Conservation (phyloP, 1,284 basidiomycete species). For the Grifola frondosa region DNA sequence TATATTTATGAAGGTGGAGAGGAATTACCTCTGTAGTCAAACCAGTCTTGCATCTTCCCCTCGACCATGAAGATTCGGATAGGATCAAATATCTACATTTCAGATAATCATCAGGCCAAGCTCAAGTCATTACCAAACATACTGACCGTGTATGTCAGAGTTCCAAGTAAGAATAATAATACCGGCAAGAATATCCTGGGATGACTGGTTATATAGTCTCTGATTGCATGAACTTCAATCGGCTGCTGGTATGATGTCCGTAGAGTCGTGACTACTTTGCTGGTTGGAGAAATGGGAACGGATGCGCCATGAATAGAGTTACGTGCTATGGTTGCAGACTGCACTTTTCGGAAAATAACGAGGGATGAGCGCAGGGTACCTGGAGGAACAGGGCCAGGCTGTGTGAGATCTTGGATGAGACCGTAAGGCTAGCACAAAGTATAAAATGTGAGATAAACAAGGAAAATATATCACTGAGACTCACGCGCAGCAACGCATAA, state of each 20-base stretch:
- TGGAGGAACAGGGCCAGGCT: conserved; percentile 61
- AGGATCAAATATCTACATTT: conserved; percentile 82
- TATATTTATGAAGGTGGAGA: neutral
- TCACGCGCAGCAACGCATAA: conserved; percentile 69
- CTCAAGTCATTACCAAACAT: neutral
- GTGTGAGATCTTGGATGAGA: conserved; percentile 66
- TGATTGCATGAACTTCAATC: conserved; percentile 75
- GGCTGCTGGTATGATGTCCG: conserved; percentile 71
- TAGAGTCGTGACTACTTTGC: conserved; percentile 51
- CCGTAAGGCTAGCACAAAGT: conserved; percentile 70
- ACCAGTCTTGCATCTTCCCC: conserved; percentile 81
- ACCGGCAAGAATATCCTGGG: conserved; percentile 87
- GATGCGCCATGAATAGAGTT: conserved; percentile 82
- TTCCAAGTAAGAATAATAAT: conserved; percentile 84
- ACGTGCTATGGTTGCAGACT: conserved; percentile 78
- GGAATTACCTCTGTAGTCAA: conserved; percentile 65
- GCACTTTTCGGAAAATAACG: conserved; percentile 62
- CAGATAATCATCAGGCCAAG: conserved; percentile 1
- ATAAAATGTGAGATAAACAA: conserved; percentile 1
- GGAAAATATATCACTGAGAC: conserved; percentile 19
- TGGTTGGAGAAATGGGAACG: conserved; percentile 30
- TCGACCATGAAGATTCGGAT: conserved; percentile 85
- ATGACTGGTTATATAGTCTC: conserved; percentile 84
- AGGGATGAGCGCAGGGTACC: conserved; percentile 69
- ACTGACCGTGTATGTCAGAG: conserved; percentile 82